Evolutionary conservation across 2,329 filamentous ascomycete species (phyloP).

Genomic region (Colletotrichum eremochloae): DNA sequence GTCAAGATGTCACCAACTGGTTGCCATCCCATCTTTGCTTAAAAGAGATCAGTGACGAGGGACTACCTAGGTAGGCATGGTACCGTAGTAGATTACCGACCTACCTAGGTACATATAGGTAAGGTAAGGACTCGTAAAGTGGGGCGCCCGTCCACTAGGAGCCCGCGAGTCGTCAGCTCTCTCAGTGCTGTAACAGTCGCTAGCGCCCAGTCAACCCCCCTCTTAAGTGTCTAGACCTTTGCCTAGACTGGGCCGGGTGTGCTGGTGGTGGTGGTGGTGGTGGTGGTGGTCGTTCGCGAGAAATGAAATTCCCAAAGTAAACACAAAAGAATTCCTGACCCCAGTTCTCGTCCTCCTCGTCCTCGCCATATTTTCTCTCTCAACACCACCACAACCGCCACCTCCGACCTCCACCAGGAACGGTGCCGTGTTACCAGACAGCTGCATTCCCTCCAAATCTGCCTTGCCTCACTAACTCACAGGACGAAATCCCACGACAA

Average conservation of each 20-base stretch:
- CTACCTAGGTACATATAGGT: too few relatives aligned
- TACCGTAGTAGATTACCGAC: too few relatives aligned
- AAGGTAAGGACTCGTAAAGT: neutral
- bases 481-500: constrained; percentile 17
- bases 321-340: constrained; percentile 40
- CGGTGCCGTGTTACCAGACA: constrained; percentile 27
- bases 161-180: neutral
- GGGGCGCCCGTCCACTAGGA: neutral
- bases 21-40: constrained; percentile 23
- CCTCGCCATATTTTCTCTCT: constrained; percentile 28
- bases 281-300: constrained; percentile 14
- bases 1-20: constrained; percentile 34
- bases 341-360: constrained; percentile 19
- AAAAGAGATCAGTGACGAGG: constrained; percentile 11
- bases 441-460: constrained; percentile 4
- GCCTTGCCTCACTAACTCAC: constrained; percentile 7
- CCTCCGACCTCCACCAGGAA: constrained; percentile 24
- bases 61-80: too few relatives aligned
- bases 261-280: neutral
- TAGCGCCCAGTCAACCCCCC: constrained; percentile 22
- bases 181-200: neutral
- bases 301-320: constrained; percentile 41
- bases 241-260: neutral
- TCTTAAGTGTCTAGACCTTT: neutral
- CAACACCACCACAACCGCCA: constrained; percentile 11